These are phyloP conservation scores for Ganoderma meredithae DNA, from an alignment of 1,284 basidiomycete genomes.

Conservation along the genomic window DNA sequence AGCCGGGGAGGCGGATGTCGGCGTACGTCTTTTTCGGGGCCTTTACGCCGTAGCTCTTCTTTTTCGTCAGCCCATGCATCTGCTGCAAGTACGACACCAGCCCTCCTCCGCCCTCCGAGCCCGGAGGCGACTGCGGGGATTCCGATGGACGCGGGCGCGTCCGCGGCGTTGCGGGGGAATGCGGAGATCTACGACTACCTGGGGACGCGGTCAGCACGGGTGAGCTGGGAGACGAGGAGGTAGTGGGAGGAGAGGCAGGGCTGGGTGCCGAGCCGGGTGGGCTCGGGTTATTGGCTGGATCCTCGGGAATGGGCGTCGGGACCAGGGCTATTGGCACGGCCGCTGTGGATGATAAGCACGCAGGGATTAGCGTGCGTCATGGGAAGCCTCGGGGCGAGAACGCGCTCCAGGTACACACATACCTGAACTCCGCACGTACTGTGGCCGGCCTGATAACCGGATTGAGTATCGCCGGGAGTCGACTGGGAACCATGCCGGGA, in stretches of 20 bases:
- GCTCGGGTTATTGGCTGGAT: conserved; percentile 29
- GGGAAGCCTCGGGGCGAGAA: conserved; percentile 1
- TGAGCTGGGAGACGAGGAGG: conserved; percentile 24
- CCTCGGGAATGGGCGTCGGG: conserved; percentile 22
- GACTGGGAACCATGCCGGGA: conserved; percentile 48
- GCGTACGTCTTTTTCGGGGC: conserved; percentile 34
- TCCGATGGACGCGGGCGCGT: conserved; percentile 28
- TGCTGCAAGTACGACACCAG: conserved; percentile 44
- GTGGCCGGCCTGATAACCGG: conserved; percentile 43
- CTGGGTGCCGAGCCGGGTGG: conserved; percentile 27
- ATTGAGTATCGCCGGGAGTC: conserved; percentile 44
- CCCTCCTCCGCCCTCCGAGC: conserved; percentile 33
- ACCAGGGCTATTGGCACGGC: conserved; percentile 27
- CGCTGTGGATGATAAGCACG: conserved; percentile 14
- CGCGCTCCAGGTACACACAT: conserved; percentile 8
- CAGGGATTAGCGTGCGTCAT: conserved; percentile 15
- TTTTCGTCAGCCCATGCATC: conserved; percentile 43
- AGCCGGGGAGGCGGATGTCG: conserved; percentile 33
- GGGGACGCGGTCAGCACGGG: conserved; percentile 27
- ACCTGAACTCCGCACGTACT: conserved; percentile 33
- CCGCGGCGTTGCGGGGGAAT: conserved; percentile 28
- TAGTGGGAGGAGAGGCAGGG: conserved; percentile 22
- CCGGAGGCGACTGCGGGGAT: conserved; percentile 24
- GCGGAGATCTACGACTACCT: conserved; percentile 23
- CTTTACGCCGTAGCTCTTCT: conserved; percentile 38